Base-by-base conservation (phyloP, 768 basidiomycete genomes). In the Hemileccinum impolitum region DNA sequence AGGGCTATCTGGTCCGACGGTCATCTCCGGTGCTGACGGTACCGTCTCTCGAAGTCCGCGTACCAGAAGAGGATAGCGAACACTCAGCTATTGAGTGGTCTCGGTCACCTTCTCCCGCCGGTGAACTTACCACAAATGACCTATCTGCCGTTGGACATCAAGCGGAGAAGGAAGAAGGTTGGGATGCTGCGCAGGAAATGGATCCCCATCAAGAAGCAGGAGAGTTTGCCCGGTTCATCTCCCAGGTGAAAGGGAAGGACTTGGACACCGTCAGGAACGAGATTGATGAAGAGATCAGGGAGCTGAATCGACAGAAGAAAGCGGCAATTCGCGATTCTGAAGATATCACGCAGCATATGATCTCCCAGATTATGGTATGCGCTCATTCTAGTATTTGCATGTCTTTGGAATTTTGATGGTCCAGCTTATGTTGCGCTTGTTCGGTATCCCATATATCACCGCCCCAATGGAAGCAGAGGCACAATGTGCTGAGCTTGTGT, bases 381-480 rank as follows among this genome's bases (percentile, higher is more conserved):
- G 13, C 30, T 41, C 13, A 41, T 49, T 30, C n/a, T 47, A 26
- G 13, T 42, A 32, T 45, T 19, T 49, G 21, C 21, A 13, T 39
- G 41, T 31, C 45, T 26, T 43, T 52, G 42, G 25, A 12, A 19
- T 42, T 23, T 39, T 43, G 18, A 30, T 6, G 19, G 37, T 39
- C 19, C 19, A 97, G 94, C 80, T 85, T 42, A 84, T 99, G 80
- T 71, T 99, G 14, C 84, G 90, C 34, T 76, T 96, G 17, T 97
- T 97, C 58, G 96, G 96, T 12, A 96, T 98, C 47, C 96, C 96
- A 3, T 99, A 95, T 61, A 90, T 98, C 59, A 96, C 94, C 4
- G 96, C 96, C 2, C 96, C 96, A 2, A 95, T 95, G 92, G 96
- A 99, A 75, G 96, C 96, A 37, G 96, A 99, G 68, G 96, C 96